A percentile compares a stretch with the other conserved stretches of the same genome.
Evolutionary conservation across 23 red algal genomes (phyloP).

Genomic region (Gracilaria gracilis): DNA sequence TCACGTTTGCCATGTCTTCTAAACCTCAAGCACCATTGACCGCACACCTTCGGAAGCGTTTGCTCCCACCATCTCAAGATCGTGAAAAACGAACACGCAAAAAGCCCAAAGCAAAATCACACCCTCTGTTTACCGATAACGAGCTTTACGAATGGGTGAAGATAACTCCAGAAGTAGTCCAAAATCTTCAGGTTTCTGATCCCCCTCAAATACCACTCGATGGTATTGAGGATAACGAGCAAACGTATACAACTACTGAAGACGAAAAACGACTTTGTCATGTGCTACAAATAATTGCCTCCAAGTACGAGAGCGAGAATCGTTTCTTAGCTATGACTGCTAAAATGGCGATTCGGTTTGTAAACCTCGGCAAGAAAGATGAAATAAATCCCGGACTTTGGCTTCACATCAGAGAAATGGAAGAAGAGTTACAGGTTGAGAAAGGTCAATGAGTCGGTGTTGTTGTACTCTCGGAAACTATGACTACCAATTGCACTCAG

Average conservation of each 20-base stretch:
- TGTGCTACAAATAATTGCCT: conserved; percentile 31
- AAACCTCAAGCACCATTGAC: conserved; percentile 24
- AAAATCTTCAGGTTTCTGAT: neutral
- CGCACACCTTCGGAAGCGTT: conserved; percentile 25
- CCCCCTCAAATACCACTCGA: conserved; percentile 4
- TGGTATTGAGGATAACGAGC: neutral
- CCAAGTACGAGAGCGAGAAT: conserved; percentile 23
- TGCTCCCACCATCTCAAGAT: neutral
- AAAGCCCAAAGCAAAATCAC: neutral
- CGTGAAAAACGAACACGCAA: neutral
- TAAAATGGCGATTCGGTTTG: conserved; percentile 33
- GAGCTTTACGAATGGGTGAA: conserved; percentile 16
- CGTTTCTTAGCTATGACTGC: conserved; percentile 44
- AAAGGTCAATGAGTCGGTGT: neutral
- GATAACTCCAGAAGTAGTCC: conserved; percentile 18
- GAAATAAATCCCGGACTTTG: conserved; percentile 68
- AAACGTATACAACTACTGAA: neutral
- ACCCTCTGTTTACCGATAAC: neutral
- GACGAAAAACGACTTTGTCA: conserved; percentile 29
- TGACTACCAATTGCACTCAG: neutral
- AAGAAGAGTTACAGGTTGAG: conserved; percentile 9
- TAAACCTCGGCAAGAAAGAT: conserved; percentile 8
- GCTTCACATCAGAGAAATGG: conserved; percentile 32
- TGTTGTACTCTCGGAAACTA: too few relatives aligned
- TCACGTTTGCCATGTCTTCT: neutral